These are phyloP conservation scores for Xylariales sp. DNA, from an alignment of 2,329 filamentous ascomycete genomes.

Conservation along the genomic window DNA sequence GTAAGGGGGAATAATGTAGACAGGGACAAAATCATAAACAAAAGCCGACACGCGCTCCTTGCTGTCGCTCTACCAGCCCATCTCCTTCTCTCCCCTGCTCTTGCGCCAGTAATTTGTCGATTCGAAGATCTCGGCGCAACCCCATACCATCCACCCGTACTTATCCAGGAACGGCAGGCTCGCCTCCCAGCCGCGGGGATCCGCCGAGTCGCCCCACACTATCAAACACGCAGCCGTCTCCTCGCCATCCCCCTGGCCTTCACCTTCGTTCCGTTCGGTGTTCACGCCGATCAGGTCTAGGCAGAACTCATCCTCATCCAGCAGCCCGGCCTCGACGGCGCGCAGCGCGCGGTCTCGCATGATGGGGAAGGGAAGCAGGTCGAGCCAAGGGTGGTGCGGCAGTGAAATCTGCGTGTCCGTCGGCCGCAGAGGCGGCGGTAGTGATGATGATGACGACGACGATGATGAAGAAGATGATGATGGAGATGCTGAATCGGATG, in stretches of 20 bases:
- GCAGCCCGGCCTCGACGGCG: conserved; percentile 8
- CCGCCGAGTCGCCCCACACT: conserved; percentile 30
- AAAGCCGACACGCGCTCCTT: no score
- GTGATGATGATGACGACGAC: no score
- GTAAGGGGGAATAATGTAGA: no score
- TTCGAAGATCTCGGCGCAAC: conserved; percentile 25
- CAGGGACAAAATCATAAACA: no score
- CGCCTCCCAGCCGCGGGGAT: conserved; percentile 33
- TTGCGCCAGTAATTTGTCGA: conserved; percentile 30
- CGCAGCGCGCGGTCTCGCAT: conserved; percentile 25
- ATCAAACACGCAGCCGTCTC: conserved; percentile 22
- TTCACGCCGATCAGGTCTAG: conserved; percentile 19
- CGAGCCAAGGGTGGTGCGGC: conserved; percentile 24
- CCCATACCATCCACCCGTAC: conserved; percentile 29
- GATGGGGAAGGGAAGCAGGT: conserved; percentile 17
- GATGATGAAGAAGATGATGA: no score
- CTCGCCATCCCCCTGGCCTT: conserved; percentile 18
- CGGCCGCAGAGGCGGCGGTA: conserved; percentile 16
- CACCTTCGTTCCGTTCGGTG: no score
- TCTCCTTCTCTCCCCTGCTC: conserved; percentile 24
- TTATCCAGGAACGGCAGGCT: conserved; percentile 27
- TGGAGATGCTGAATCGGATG: no score
- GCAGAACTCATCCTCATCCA: conserved; percentile 24
- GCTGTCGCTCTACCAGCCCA: background rate
- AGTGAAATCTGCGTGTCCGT: conserved; percentile 19